Evolutionary conservation across 169 alveolate genomes (phyloP), one percentile per base, ranked within the genome.

Genomic region (Theileria orientalis): DNA sequence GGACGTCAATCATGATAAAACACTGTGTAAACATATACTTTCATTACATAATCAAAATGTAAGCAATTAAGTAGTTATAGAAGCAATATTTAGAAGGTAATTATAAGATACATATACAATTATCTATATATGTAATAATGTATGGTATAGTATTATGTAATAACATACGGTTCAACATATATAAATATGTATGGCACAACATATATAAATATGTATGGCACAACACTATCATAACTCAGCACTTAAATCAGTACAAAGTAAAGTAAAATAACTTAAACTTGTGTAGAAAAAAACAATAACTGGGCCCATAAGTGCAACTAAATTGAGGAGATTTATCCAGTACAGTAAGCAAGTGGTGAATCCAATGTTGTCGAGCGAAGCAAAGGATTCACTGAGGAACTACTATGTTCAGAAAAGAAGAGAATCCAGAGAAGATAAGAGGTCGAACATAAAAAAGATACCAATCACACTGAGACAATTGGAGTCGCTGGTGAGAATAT

Each of bases 401-500:
- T 95, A 91, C 76, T 98, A 97, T 83, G 99, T 97, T 0, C 93
- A 94, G 61, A 98, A 96, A 37, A 90, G 93, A 33, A 87, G 69
- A 59, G 93, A 87, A 32, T 87, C 83, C 42, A 78, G 99, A 78
- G 94, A 93, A 59, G 94, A 93, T 51, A 92, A 86, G 59, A 90
- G 94, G 14, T 84, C 80, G 57, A 90, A 83, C 44, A 92, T 94
- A 9, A 79, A 87, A 61, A 90, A 75, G 49, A 96, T 98, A 23
- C 99, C 99, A 13, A 97, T 98, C 41, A 98, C 99, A 14, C 97
- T 98, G 29, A 93, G 99, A 37, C 99, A 98, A 92, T 91, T 98
- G 35, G 99, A 98, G 87, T 98, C 99, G 23, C 91, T 98, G 40
- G 96, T 96, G 33, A 95, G 99, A 67, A 68, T 97, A 14, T 93